These are phyloP conservation scores for Mycena amicta DNA, from an alignment of 768 basidiomycete genomes.

Conservation along the genomic window DNA sequence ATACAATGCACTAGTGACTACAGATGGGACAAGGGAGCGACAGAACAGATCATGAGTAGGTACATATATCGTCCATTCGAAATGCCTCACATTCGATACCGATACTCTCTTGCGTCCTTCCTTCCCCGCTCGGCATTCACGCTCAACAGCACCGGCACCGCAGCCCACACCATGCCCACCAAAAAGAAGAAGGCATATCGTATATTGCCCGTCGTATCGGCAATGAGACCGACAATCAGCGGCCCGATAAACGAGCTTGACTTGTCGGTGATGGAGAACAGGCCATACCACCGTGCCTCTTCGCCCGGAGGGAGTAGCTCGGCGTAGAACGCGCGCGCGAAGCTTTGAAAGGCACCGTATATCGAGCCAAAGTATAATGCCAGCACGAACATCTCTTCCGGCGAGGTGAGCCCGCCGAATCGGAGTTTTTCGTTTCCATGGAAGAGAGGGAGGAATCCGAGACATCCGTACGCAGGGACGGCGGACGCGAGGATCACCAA, in stretches of 20 bases:
- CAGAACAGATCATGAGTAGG: not conserved
- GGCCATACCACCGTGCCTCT: slow-evolving; percentile 87
- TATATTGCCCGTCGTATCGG: slow-evolving; percentile 89
- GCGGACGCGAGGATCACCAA: slow-evolving; percentile 68
- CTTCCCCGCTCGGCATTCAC: slow-evolving; percentile 74
- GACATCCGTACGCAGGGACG: slow-evolving; percentile 80
- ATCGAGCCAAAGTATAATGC: slow-evolving; percentile 81
- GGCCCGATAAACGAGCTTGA: slow-evolving; percentile 93
- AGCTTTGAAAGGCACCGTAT: slow-evolving; percentile 91
- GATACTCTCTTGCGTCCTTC: slow-evolving; percentile 49
- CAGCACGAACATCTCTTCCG: slow-evolving; percentile 83
- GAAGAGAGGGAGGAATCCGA: slow-evolving; percentile 70
- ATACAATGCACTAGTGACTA: not conserved
- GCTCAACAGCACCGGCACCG: slow-evolving; percentile 71
- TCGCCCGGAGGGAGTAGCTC: slow-evolving; percentile 86
- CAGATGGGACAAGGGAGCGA: too few relatives aligned
- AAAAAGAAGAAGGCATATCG: slow-evolving; percentile 91
- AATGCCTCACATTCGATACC: slow-evolving; percentile 22
- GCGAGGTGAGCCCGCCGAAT: slow-evolving; percentile 78
- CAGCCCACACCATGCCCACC: slow-evolving; percentile 75
- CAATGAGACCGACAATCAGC: slow-evolving; percentile 82
- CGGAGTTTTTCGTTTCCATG: slow-evolving; percentile 36
- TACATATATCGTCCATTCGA: not conserved
- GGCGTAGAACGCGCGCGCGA: slow-evolving; percentile 84
- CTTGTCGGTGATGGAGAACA: slow-evolving; percentile 94